These are phyloP conservation scores for Candolleomyces aberdarensis DNA, from an alignment of 768 basidiomycete species.

Conservation along the genomic window DNA sequence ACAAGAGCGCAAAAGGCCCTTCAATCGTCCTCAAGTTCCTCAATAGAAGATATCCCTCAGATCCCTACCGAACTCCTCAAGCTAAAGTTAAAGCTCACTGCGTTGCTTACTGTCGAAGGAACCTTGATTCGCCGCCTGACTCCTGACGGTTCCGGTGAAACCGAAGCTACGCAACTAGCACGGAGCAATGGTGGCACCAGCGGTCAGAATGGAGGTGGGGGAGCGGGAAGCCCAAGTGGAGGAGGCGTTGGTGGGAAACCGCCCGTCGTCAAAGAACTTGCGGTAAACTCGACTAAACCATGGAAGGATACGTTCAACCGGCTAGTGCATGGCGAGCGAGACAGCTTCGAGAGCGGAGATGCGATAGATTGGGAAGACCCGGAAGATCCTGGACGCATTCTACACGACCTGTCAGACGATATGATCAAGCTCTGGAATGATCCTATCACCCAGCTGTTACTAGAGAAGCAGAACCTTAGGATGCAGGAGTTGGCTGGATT, in stretches of 20 bases:
- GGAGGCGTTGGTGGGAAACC: slow-evolving; percentile 14
- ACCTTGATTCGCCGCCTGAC: slow-evolving; percentile 56
- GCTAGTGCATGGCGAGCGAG: slow-evolving; percentile 20
- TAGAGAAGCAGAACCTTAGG: slow-evolving; percentile 51
- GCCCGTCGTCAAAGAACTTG: slow-evolving; percentile 39
- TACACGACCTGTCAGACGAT: slow-evolving; percentile 59
- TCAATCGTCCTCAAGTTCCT: slow-evolving; percentile 17
- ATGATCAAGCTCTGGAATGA: slow-evolving; percentile 67
- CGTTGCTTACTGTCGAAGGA: slow-evolving; percentile 61
- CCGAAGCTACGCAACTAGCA: slow-evolving; percentile 19
- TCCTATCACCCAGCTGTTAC: slow-evolving; percentile 45
- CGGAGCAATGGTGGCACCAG: neutral
- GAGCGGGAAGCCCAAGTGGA: slow-evolving; percentile 15
- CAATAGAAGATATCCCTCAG: slow-evolving; percentile 26
- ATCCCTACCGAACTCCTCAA: slow-evolving; percentile 45
- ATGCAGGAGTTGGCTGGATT: slow-evolving; percentile 72
- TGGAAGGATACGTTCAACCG: slow-evolving; percentile 51
- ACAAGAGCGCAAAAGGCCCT: slow-evolving; percentile 26
- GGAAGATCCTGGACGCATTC: slow-evolving; percentile 53
- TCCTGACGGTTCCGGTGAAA: slow-evolving; percentile 37
- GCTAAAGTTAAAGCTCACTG: slow-evolving; percentile 56
- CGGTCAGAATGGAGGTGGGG: neutral
- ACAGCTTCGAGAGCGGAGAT: slow-evolving; percentile 27
- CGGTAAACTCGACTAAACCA: slow-evolving; percentile 46
- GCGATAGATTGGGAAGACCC: slow-evolving; percentile 43